These are phyloP conservation scores for Penicillium taxi DNA, from an alignment of 495 filamentous ascomycete genomes.

Conservation along the genomic window DNA sequence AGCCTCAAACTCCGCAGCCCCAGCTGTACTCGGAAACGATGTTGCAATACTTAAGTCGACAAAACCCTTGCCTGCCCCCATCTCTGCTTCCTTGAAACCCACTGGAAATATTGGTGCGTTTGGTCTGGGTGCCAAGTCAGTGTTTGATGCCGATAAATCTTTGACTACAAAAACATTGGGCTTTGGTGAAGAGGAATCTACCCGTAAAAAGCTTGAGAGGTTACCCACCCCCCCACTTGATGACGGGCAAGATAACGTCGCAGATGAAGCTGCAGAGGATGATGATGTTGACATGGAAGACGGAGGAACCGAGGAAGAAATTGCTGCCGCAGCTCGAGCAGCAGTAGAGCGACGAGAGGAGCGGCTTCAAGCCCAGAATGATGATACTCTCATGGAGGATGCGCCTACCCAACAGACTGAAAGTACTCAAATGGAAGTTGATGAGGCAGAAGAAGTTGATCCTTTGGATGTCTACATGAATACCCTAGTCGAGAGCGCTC, in stretches of 20 bases:
- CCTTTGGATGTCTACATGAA: constrained; percentile 96
- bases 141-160: constrained; percentile 55
- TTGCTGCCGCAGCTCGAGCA: constrained; percentile 73
- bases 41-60: constrained; percentile 51
- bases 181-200: constrained; percentile 81
- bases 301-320: constrained; percentile 78
- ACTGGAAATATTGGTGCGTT: constrained; percentile 74
- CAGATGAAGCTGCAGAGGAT: constrained; percentile 56
- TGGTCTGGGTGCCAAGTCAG: constrained; percentile 61
- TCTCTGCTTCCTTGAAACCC: constrained; percentile 43
- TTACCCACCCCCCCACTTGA: constrained; percentile 67
- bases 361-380: constrained; percentile 43
- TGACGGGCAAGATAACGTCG: constrained; percentile 52
- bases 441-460: constrained; percentile 68
- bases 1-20: constrained; percentile 21
- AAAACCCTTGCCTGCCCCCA: constrained; percentile 42
- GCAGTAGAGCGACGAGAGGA: constrained; percentile 69
- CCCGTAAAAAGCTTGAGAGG: constrained; percentile 78
- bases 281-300: constrained; percentile 69
- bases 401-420: constrained; percentile 30
- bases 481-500: constrained; percentile 53
- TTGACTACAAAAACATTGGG: constrained; percentile 65
- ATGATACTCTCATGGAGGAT: constrained; percentile 39
- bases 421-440: constrained; percentile 27
- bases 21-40: constrained; percentile 52